Base-by-base conservation (phyloP, 1,284 basidiomycete genomes). In the Trametes pubescens region DNA sequence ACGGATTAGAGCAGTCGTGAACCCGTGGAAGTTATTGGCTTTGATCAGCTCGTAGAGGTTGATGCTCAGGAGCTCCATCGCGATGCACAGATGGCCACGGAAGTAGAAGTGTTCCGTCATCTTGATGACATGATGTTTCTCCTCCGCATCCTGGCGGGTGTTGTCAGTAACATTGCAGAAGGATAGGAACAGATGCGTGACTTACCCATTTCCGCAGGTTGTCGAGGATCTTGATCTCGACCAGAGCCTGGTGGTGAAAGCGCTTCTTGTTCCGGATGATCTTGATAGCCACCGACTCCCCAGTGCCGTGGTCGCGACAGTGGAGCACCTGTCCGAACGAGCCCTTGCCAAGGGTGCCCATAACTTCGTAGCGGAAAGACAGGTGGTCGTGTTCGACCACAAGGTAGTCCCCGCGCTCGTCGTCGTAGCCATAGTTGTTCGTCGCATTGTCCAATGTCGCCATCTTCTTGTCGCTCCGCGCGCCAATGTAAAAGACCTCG, bases 41-140 rank as follows among this genome's bases (percentile, higher is more conserved):
- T 99, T 99, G 84, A 99, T 99, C 65, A 99, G 83, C 80, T 99
- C 98, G 81, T 99, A 99, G 57, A 99, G 83, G 78, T 99, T 99
- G 82, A 99, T 99, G 78, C 96, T 98, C 65, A 99, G 84, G 56
- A 99, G 82, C 79, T 99, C 98, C 85, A 96, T 99, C 21, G 97
- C 97, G 68, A 99, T 99, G 80, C 98, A 99, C 18, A 99, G 84
- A 78, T 99, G 98, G 69, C 92, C 93, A 65, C 98, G 89, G 87
- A 99, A 99, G 74, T 96, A 96, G 80, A 99, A 99, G 75, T 98
- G 93, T 74, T 99, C 98, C 1, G 93, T 97, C 95, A 99, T 99
- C 78, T 95, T 95, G 78, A 99, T 94, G 71, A 99, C 96, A 77
- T 95, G 91, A 76, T 98, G 95, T 76, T 95, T 95, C 79, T 98